Percentiles rank a stretch among this genome's conserved stretches.
These are phyloP conservation scores for Penicillium turbatum DNA, from an alignment of 495 filamentous ascomycete species.

Conservation along the genomic window DNA sequence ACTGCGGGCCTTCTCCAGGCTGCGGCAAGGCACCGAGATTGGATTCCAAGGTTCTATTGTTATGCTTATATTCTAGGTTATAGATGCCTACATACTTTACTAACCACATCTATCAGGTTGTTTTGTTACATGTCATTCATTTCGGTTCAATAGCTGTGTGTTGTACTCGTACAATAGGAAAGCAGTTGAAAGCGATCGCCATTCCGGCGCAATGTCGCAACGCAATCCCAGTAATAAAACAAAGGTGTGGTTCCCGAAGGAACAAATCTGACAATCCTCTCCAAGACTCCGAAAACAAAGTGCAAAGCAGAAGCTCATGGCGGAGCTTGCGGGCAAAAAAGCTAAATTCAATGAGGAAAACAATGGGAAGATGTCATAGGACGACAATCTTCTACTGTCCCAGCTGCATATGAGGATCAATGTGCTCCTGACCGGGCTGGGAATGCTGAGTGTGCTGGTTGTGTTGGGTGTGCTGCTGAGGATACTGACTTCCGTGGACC, in stretches of 20 bases:
- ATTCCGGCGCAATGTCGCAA: constrained; percentile 10
- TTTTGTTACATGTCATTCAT: background rate
- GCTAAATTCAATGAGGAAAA: constrained; percentile 9
- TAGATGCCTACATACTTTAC: too few relatives aligned
- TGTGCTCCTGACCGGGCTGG: constrained; percentile 29
- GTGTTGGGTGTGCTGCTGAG: constrained; percentile 28
- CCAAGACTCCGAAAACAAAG: constrained; percentile 8
- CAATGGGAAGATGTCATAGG: background rate
- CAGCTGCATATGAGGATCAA: constrained; percentile 39
- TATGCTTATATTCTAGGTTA: too few relatives aligned
- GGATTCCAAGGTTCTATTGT: too few relatives aligned
- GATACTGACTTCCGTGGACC: constrained; percentile 43
- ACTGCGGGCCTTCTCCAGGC: too few relatives aligned
- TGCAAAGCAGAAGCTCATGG: constrained; percentile 3
- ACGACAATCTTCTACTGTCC: constrained; percentile 26
- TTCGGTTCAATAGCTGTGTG: constrained; percentile 8
- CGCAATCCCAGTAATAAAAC: constrained; percentile 10
- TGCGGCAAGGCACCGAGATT: too few relatives aligned
- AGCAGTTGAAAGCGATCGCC: constrained; percentile 1
- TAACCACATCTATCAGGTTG: background rate
- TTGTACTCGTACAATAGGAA: constrained; percentile 14
- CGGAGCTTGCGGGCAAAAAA: background rate
- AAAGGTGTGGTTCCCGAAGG: constrained; percentile 4
- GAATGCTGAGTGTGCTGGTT: constrained; percentile 20
- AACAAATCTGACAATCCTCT: background rate